Evolutionary conservation across 2,329 filamentous ascomycete species (phyloP), one percentile per base, ranked within the genome.

Genomic region (Lecanicillium sp.): DNA sequence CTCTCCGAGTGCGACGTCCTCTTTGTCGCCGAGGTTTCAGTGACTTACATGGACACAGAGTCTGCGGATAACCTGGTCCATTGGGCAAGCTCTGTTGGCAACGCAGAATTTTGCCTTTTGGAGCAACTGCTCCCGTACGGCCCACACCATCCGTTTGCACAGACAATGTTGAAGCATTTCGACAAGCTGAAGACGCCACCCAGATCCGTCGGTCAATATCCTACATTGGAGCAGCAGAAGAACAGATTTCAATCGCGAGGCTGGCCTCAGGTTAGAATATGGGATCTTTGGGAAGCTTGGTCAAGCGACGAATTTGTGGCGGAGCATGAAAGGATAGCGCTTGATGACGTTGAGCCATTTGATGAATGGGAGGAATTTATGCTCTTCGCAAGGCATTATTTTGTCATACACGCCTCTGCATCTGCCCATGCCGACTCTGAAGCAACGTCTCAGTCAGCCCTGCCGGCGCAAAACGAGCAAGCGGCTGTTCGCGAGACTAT

Each of bases 291-390:
- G 87, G 75, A 87, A 40, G 67, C 88, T 1, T 96, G 89, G 89
- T 77, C 73, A 10, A 77, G 84, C 47, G 66, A 77, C 12, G 54
- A 64, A 3, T 89, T 89, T 56, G 61, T 94, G 15, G 68, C 67
- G 5, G 53, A 70, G 1, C 60, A 69, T 1, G 72, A 86, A 44
- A 74, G 86, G 46, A 64, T 56, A 27, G 63, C 62, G 10, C 62
- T 96, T 12, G 82, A 95, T 49, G 54, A 64, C 1, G 60, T 88
- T 13, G 90, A 96, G 53, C 79, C 83, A 1, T 96, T 97, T 54
- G 90, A 97, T 57, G 89, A 96, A 60, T 95, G 87, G 87, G 90
- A 97, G 59, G 90, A 96, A 52, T 88, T 96, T 54, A 80, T 84
- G 3, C 66, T 95, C 1, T 95, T 94, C 57, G 79, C 77, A 3